phyloP scores from a whole-genome alignment of 2,329 filamentous ascomycete species.

The Graphiopsis chlorocephala region DNA sequence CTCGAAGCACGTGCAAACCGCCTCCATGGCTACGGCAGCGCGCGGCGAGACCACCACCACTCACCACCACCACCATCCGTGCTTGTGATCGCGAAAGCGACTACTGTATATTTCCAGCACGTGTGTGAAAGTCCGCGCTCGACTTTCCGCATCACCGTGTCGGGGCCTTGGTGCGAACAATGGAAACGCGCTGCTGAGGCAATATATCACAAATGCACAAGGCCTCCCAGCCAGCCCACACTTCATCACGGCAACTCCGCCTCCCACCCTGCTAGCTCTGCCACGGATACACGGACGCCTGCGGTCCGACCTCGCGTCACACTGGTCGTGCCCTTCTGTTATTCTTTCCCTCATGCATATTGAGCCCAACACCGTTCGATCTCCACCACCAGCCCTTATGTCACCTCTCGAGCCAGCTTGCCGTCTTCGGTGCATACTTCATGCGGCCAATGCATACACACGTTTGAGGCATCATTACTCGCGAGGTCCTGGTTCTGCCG shows the following conservation, averaged over 20 bases:
- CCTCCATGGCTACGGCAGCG: not conserved
- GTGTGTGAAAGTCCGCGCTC: not conserved
- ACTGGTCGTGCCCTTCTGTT: not conserved
- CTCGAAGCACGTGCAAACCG: not conserved
- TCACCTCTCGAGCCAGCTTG: not conserved
- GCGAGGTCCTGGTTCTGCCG: not conserved
- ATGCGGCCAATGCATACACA: not conserved
- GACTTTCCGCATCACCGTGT: not conserved
- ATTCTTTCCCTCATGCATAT: not conserved
- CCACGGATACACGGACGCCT: not conserved
- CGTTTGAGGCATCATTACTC: not conserved
- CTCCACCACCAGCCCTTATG: not conserved
- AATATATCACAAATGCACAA: not conserved
- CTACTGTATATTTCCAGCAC: not conserved
- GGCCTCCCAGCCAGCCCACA: not conserved
- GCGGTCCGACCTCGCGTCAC: slow-evolving; percentile 5
- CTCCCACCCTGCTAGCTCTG: not conserved
- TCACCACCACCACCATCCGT: not conserved
- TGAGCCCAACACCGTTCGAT: not conserved
- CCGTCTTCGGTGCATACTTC: not conserved
- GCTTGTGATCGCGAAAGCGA: not conserved
- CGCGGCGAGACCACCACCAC: not conserved
- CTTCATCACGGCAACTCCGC: slow-evolving; percentile 3
- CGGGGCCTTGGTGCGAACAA: not conserved
- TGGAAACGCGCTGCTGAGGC: not conserved